These are phyloP conservation scores for Gigaspora rosea DNA, from an alignment of 192 early-diverging fungal genomes.

Conservation along the genomic window DNA sequence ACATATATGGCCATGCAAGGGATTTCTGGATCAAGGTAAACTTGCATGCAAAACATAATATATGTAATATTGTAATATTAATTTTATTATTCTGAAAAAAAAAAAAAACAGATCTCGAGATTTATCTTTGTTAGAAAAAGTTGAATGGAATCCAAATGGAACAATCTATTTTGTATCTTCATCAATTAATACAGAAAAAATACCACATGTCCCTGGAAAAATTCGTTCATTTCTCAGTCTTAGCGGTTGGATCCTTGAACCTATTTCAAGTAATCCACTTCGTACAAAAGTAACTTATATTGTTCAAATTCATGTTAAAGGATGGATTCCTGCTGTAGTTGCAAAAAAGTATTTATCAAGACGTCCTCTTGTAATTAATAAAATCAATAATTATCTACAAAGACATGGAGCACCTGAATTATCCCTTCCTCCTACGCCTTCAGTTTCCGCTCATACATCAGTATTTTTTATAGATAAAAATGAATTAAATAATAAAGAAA, in stretches of 20 bases:
- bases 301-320: slow-evolving; percentile 53
- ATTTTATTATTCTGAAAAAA: not conserved
- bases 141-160: slow-evolving; percentile 46
- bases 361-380: slow-evolving; percentile 52
- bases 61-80: not conserved
- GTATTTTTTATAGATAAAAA: too few relatives aligned
- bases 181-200: slow-evolving; percentile 48
- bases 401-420: slow-evolving; percentile 42
- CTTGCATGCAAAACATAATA: not conserved
- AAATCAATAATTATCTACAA: slow-evolving; percentile 54
- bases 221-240: slow-evolving; percentile 47
- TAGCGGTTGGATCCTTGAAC: slow-evolving; percentile 61
- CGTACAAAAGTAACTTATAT: slow-evolving; percentile 57
- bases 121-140: slow-evolving; percentile 49
- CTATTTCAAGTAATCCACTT: slow-evolving; percentile 45
- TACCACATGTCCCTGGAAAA: slow-evolving; percentile 48
- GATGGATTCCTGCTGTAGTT: slow-evolving; percentile 59
- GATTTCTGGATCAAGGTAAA: slow-evolving; percentile 45
- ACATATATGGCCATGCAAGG: slow-evolving; percentile 51
- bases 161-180: slow-evolving; percentile 54
- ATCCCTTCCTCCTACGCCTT: not conserved
- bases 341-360: slow-evolving; percentile 53
- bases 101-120: slow-evolving; percentile 35
- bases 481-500: too few relatives aligned
- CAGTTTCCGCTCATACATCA: not conserved